Evolutionary conservation across 768 basidiomycete genomes (phyloP).

Genomic region (Cyclocybe cylindracea): DNA sequence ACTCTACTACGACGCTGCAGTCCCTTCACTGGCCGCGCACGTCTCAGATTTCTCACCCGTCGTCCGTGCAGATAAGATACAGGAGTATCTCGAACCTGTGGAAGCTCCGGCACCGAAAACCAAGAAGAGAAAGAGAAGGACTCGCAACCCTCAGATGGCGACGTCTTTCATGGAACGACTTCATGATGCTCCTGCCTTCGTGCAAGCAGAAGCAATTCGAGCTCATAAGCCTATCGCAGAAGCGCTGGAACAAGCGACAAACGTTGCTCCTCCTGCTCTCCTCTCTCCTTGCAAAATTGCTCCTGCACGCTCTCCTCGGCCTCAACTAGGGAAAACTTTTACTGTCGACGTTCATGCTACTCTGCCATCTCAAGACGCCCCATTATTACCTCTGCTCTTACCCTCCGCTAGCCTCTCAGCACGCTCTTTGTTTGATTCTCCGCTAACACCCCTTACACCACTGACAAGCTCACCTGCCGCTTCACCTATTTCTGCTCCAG

Average conservation of each 20-base stretch:
- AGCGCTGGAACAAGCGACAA: not conserved
- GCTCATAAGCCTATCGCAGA: not conserved
- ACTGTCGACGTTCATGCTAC: not conserved
- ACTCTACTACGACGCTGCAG: constrained; percentile 13
- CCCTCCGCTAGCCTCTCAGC: not conserved
- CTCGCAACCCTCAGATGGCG: constrained; percentile 1
- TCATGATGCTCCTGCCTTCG: constrained; percentile 5
- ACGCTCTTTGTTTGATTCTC: not conserved
- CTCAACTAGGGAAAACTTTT: not conserved
- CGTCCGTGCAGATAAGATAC: constrained; percentile 20
- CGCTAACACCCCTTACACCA: constrained; percentile 19
- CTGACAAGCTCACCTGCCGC: constrained; percentile 30
- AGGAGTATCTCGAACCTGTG: not conserved
- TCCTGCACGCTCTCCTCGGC: constrained; percentile 5
- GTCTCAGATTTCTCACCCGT: constrained; percentile 31
- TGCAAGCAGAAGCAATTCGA: not conserved
- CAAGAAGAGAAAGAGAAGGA: constrained; percentile 11
- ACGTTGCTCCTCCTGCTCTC: constrained; percentile 6
- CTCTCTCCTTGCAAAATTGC: constrained; percentile 18
- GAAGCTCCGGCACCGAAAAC: not conserved
- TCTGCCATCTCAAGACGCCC: not conserved
- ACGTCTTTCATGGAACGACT: constrained; percentile 21
- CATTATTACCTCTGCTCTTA: not conserved
- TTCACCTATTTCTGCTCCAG: constrained; percentile 8
- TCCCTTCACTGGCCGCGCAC: constrained; percentile 7